Evolutionary conservation across 2,329 filamentous ascomycete genomes (phyloP).

Genomic region (Penicillium palitans): DNA sequence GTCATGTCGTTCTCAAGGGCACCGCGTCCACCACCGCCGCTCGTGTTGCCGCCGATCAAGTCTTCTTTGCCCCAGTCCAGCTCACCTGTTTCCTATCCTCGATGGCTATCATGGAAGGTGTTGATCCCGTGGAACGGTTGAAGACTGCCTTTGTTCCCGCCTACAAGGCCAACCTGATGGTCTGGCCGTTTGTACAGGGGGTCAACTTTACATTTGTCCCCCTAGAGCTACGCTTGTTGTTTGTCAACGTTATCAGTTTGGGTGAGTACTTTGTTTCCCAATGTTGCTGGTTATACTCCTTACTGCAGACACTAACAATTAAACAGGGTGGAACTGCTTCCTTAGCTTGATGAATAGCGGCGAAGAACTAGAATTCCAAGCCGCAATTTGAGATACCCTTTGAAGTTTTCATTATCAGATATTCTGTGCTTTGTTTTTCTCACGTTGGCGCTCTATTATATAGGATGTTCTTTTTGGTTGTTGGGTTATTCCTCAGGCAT

Average conservation of each 20-base stretch:
- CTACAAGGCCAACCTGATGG: constrained; percentile 78
- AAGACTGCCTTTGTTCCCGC: constrained; percentile 68
- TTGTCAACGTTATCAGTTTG: constrained; percentile 79
- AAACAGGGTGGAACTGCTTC: constrained; percentile 59
- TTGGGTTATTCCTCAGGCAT: constrained; percentile 7
- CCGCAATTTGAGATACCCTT: constrained; percentile 38
- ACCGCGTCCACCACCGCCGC: constrained; percentile 70
- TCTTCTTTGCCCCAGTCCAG: constrained; percentile 79
- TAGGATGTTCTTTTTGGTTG: constrained; percentile 5
- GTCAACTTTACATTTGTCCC: constrained; percentile 87
- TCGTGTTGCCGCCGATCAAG: constrained; percentile 78
- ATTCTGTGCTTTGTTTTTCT: constrained; percentile 4
- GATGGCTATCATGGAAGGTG: constrained; percentile 81
- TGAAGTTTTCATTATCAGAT: constrained; percentile 15
- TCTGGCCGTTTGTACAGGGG: constrained; percentile 84
- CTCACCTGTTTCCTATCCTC: constrained; percentile 77
- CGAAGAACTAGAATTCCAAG: constrained; percentile 30
- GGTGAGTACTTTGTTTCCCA: constrained; percentile 48
- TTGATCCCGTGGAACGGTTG: constrained; percentile 66
- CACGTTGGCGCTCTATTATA: constrained; percentile 13
- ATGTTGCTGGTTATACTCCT: background rate
- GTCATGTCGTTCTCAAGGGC: constrained; percentile 64
- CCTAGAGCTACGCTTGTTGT: constrained; percentile 76
- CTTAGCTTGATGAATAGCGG: constrained; percentile 57
- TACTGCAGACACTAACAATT: constrained; percentile 7